Evolutionary conservation across 1,139 yeast species (phyloP).

Genomic region (Sugiyamaella pinicola): DNA sequence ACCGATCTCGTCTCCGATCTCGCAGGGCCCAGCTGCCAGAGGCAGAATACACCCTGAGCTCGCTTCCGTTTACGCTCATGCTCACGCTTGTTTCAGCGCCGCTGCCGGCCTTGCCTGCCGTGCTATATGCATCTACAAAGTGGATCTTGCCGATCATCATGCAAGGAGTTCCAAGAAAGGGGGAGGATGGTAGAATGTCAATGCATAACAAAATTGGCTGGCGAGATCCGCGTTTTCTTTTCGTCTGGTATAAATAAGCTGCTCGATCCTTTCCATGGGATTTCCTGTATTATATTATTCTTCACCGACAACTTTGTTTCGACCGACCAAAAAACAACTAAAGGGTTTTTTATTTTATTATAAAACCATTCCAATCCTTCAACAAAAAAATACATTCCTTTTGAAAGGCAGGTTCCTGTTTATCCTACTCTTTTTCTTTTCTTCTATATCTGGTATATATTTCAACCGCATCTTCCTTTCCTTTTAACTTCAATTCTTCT

Average conservation of each 20-base stretch:
- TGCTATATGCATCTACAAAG: not conserved
- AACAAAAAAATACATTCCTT: not conserved
- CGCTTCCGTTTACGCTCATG: not conserved
- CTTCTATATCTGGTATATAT: constrained; percentile 19
- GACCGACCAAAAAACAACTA: not conserved
- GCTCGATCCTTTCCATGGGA: not conserved
- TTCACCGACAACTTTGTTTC: not conserved
- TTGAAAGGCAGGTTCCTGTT: constrained; percentile 18
- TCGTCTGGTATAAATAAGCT: not conserved
- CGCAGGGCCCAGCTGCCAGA: not conserved
- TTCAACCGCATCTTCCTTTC: not conserved
- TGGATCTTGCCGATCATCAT: not conserved
- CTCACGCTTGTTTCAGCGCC: not conserved
- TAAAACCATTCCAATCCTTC: constrained; percentile 10
- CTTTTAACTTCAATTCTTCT: constrained; percentile 1
- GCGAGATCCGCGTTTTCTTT: constrained; percentile 6
- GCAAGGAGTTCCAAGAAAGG: constrained; percentile 4
- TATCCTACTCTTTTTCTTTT: no score
- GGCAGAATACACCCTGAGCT: no score
- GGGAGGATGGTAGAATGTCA: not conserved
- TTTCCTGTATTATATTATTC: not conserved
- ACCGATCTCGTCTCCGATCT: not conserved
- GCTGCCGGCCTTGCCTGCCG: not conserved
- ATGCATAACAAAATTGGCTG: constrained; percentile 12
- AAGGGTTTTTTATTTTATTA: not conserved